phyloP scores from a whole-genome alignment of 768 basidiomycete species.

The Leccinum boreale region DNA sequence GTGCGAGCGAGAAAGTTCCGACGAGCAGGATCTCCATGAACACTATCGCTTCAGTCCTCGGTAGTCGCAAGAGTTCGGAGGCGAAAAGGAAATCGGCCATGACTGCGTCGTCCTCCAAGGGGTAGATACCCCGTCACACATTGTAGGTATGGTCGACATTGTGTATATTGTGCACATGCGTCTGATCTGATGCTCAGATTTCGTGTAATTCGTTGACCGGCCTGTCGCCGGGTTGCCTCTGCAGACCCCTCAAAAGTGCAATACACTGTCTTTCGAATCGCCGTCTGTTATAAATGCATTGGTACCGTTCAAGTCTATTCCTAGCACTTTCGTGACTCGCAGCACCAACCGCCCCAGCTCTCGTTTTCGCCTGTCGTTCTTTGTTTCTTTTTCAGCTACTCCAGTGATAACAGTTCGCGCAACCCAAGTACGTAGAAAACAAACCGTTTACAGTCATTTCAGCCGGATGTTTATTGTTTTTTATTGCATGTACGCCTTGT shows the following conservation, averaged over 20 bases:
- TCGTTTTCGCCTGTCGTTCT: conserved; percentile 5
- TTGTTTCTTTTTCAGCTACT: conserved; percentile 1
- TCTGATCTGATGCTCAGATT: conserved; percentile 9
- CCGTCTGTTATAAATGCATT: neutral
- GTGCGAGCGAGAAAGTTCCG: conserved; percentile 23
- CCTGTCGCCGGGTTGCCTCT: neutral
- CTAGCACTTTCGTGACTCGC: conserved; percentile 4
- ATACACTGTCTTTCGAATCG: neutral
- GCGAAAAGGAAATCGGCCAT: conserved; percentile 23
- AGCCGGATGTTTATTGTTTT: conserved; percentile 15
- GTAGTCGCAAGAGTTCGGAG: conserved; percentile 28
- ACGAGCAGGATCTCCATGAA: conserved; percentile 27
- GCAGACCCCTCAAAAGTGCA: conserved; percentile 2
- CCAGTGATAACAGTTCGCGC: neutral
- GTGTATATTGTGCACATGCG: neutral
- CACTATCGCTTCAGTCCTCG: conserved; percentile 22
- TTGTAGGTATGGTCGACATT: neutral
- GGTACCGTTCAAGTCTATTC: conserved; percentile 3
- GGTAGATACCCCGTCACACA: conserved; percentile 4
- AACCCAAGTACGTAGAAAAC: conserved; percentile 10
- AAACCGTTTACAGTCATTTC: conserved; percentile 9
- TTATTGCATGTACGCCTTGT: conserved; percentile 14
- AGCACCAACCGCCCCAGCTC: conserved; percentile 2
- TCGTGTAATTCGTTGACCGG: neutral
- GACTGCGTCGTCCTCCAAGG: conserved; percentile 27